Evolutionary conservation across 768 basidiomycete species (phyloP).

Genomic region (Serendipita sp.): DNA sequence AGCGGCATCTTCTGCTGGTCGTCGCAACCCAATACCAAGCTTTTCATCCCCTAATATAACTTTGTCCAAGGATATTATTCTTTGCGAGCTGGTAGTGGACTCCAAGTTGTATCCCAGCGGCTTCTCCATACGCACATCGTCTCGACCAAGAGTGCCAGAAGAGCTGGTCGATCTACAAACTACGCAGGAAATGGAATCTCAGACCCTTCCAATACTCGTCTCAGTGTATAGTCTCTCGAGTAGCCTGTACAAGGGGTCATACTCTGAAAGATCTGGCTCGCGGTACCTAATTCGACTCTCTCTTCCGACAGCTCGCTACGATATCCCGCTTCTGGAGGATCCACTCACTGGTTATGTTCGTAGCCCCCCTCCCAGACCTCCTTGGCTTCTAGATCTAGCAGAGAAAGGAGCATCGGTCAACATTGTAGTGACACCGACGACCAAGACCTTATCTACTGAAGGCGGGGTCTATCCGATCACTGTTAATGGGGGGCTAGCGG

Average conservation of each 20-base stretch:
- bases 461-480: slow-evolving; percentile 11
- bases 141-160: slow-evolving; percentile 23
- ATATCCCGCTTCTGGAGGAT: slow-evolving; percentile 58
- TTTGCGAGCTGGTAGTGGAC: slow-evolving; percentile 67
- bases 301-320: slow-evolving; percentile 70
- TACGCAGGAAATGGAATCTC: slow-evolving; percentile 13
- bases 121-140: slow-evolving; percentile 38
- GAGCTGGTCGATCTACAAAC: slow-evolving; percentile 22
- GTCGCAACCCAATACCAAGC: background rate
- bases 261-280: slow-evolving; percentile 18
- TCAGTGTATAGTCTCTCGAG: slow-evolving; percentile 58
- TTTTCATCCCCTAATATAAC: background rate
- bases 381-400: slow-evolving; percentile 48
- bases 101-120: slow-evolving; percentile 64
- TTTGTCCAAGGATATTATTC: slow-evolving; percentile 43
- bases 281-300: slow-evolving; percentile 65
- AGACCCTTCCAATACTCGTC: slow-evolving; percentile 36
- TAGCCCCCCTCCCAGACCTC: slow-evolving; percentile 42
- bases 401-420: slow-evolving; percentile 44
- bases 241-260: slow-evolving; percentile 31
- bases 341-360: slow-evolving; percentile 60
- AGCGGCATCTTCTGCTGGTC: background rate
- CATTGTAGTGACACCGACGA: slow-evolving; percentile 34
- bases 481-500: slow-evolving; percentile 25
- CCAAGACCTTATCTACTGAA: slow-evolving; percentile 10